Percentiles rank a stretch among this genome's conserved stretches.
Evolutionary conservation across 116 monocot genomes (phyloP).

Genomic region (Thalassia testudinum): DNA sequence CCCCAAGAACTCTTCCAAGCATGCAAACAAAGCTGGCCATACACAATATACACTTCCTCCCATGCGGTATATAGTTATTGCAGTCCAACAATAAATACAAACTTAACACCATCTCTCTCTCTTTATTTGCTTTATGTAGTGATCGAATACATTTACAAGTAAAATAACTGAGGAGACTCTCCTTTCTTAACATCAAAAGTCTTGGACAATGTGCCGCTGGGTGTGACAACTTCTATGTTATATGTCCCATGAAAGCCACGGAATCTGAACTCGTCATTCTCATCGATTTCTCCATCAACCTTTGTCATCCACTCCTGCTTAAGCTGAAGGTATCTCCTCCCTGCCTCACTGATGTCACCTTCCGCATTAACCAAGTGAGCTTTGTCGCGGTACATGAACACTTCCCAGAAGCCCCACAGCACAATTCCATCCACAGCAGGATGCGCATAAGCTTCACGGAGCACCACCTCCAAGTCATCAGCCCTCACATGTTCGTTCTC

Average conservation of each 20-base stretch:
- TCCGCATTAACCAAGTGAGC: conserved; percentile 63
- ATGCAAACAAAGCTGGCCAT: too few relatives aligned
- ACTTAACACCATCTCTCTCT: too few relatives aligned
- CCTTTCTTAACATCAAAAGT: conserved; percentile 51
- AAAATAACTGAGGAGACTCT: conserved; percentile 6
- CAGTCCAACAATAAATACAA: too few relatives aligned
- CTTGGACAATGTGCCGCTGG: conserved; percentile 12
- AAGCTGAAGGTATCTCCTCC: conserved; percentile 57
- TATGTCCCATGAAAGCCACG: conserved; percentile 62
- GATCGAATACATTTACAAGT: too few relatives aligned
- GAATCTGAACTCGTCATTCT: conserved; percentile 37
- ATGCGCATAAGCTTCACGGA: conserved; percentile 71
- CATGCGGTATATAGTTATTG: too few relatives aligned
- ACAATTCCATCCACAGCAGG: conserved; percentile 67
- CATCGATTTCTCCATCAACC: conserved; percentile 24
- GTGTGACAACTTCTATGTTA: conserved; percentile 23
- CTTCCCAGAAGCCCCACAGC: conserved; percentile 44
- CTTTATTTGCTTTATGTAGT: too few relatives aligned
- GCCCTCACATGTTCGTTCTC: conserved; percentile 56
- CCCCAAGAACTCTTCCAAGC: too few relatives aligned
- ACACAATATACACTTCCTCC: too few relatives aligned
- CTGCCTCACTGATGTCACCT: conserved; percentile 63
- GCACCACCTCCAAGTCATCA: conserved; percentile 69
- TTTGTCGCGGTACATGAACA: conserved; percentile 44
- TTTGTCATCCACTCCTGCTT: conserved; percentile 56